phyloP scores from a whole-genome alignment of 345 rosid genomes.

The Lumnitzera littorea region DNA sequence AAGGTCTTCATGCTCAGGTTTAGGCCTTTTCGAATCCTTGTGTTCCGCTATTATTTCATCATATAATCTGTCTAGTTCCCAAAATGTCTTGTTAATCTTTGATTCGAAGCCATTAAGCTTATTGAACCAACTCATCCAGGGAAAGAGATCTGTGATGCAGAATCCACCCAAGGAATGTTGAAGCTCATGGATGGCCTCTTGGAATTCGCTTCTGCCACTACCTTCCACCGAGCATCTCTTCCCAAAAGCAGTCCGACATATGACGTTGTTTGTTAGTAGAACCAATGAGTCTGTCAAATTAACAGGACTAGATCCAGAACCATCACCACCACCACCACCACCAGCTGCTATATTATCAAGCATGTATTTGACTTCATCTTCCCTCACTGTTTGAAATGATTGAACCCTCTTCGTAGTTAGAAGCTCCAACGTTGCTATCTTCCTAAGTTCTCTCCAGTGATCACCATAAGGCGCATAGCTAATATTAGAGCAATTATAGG shows the following conservation, averaged over 20 bases:
- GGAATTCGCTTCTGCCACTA: slow-evolving; percentile 7
- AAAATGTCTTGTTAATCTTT: neutral
- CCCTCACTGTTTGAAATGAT: slow-evolving; percentile 15
- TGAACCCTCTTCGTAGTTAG: slow-evolving; percentile 12
- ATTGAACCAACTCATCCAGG: neutral
- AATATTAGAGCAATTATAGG: slow-evolving; percentile 9
- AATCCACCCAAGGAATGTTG: neutral
- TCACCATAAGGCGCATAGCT: slow-evolving; percentile 19
- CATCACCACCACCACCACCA: neutral
- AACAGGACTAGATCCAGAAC: neutral
- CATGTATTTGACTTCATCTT: slow-evolving; percentile 15
- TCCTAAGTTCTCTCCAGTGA: slow-evolving; percentile 19
- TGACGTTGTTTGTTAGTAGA: slow-evolving; percentile 6
- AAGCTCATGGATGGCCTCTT: neutral
- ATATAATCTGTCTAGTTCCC: neutral
- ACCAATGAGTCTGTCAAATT: slow-evolving; percentile 8
- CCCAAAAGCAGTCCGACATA: slow-evolving; percentile 13
- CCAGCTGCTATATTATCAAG: slow-evolving; percentile 1
- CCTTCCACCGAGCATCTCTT: slow-evolving; percentile 14
- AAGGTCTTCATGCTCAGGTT: no score
- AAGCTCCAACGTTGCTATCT: slow-evolving; percentile 13
- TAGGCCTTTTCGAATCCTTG: neutral
- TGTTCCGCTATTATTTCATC: neutral
- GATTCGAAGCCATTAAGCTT: neutral
- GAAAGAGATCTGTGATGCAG: neutral